A percentile compares a stretch with the other conserved stretches of the same genome.
These are phyloP conservation scores for Melocanna baccifera DNA, from an alignment of 176 grass and related monocot species.

Conservation along the genomic window DNA sequence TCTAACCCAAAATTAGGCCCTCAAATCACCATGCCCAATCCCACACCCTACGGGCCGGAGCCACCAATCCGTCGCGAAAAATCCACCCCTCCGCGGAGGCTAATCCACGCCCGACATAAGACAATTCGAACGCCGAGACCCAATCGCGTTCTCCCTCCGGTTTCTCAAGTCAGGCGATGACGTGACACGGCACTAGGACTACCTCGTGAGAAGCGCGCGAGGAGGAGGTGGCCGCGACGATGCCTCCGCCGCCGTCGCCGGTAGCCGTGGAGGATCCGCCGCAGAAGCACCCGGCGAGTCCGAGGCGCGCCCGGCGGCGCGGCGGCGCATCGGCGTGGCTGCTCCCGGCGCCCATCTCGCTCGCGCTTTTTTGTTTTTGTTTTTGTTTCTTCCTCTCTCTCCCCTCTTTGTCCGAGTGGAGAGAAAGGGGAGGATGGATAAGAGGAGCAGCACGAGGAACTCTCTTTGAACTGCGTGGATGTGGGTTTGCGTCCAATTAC, in stretches of 20 bases:
- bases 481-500: neutral
- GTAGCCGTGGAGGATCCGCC: constrained; percentile 45
- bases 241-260: constrained; percentile 5
- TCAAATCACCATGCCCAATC: neutral
- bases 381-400: neutral
- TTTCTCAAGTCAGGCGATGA: neutral
- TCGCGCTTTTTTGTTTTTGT: neutral
- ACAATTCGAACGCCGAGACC: neutral
- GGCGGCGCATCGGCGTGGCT: constrained; percentile 46
- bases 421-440: neutral
- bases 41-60: neutral
- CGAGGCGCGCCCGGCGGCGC: constrained; percentile 42
- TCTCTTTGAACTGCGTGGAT: constrained; percentile 34
- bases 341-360: constrained; percentile 77
- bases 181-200: constrained; percentile 16
- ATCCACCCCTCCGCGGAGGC: constrained; percentile 9
- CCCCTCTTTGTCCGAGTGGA: neutral
- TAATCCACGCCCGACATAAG: neutral
- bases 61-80: neutral
- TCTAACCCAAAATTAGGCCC: neutral
- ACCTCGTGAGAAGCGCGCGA: constrained; percentile 43
- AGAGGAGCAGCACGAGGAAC: constrained; percentile 15
- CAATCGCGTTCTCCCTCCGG: neutral
- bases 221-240: constrained; percentile 20
- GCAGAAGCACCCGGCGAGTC: constrained; percentile 62